These are phyloP conservation scores for Bruguiera parviflora DNA, from an alignment of 345 rosid genomes.

Conservation along the genomic window DNA sequence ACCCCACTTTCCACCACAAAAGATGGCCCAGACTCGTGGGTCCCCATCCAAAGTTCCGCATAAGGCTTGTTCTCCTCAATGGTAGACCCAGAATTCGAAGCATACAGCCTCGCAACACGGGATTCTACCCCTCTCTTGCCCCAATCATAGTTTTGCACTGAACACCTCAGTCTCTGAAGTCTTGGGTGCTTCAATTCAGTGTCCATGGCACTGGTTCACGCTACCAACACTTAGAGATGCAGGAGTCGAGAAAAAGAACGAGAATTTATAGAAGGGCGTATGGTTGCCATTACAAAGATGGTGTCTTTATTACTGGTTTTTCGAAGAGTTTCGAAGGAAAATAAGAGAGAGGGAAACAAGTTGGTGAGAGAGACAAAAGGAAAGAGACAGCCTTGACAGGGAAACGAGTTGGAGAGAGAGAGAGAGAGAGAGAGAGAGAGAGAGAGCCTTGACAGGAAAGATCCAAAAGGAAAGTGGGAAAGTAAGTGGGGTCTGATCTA, in stretches of 20 bases:
- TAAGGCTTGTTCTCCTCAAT: constrained; percentile 50
- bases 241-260: not conserved
- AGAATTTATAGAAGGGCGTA: not conserved
- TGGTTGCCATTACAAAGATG: not conserved
- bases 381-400: not conserved
- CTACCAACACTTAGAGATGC: not conserved
- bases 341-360: constrained; percentile 28
- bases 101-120: constrained; percentile 56
- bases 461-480: not conserved
- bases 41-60: constrained; percentile 88
- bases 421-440: not conserved
- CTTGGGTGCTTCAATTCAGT: constrained; percentile 4
- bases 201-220: constrained; percentile 21
- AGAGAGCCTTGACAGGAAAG: not conserved
- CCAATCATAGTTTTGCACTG: constrained; percentile 87
- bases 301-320: constrained; percentile 18
- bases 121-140: constrained; percentile 67
- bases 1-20: constrained; percentile 39
- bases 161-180: constrained; percentile 54
- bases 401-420: constrained; percentile 7
- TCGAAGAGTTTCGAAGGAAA: constrained; percentile 36
- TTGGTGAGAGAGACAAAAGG: constrained; percentile 1
- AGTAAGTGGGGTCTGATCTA: constrained; percentile 18
- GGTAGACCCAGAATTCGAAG: constrained; percentile 49
- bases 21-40: constrained; percentile 84